Conservation (phyloP, 2,329 filamentous ascomycete species). For the Penicillium sp. region DNA sequence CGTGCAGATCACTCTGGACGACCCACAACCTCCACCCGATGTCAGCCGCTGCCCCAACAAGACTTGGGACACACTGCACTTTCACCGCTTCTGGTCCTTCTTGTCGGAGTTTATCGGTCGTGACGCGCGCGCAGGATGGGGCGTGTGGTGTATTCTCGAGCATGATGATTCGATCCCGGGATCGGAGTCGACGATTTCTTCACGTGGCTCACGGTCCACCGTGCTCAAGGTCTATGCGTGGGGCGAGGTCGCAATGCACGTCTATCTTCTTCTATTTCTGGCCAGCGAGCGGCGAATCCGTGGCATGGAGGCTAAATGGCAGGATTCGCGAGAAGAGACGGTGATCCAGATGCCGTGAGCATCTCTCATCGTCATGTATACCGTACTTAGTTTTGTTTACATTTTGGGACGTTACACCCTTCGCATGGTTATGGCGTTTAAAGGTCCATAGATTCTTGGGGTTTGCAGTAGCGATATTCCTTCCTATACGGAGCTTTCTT, state of each 20-base stretch:
- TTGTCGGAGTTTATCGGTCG: slow-evolving; percentile 34
- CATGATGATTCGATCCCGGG: slow-evolving; percentile 2
- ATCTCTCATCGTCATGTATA: neutral
- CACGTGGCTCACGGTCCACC: slow-evolving; percentile 22
- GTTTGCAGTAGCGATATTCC: too few relatives aligned
- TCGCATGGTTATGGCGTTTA: neutral
- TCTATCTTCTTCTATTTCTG: slow-evolving; percentile 69
- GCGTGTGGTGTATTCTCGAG: slow-evolving; percentile 40
- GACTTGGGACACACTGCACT: slow-evolving; percentile 31
- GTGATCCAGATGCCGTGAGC: slow-evolving; percentile 48
- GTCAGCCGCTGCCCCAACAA: neutral
- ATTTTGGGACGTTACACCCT: too few relatives aligned
- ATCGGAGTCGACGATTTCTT: neutral
- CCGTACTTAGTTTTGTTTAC: too few relatives aligned
- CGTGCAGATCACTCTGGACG: slow-evolving; percentile 54
- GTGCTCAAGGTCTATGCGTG: slow-evolving; percentile 67
- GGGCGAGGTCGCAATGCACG: slow-evolving; percentile 65
- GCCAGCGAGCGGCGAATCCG: slow-evolving; percentile 61
- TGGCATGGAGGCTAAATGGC: slow-evolving; percentile 57
- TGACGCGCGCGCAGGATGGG: slow-evolving; percentile 42
- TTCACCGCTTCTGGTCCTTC: slow-evolving; percentile 41
- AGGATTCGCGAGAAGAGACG: slow-evolving; percentile 55
- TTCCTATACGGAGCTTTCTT: too few relatives aligned
- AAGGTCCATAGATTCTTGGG: neutral
- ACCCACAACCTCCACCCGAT: slow-evolving; percentile 30